phyloP scores from a whole-genome alignment of 768 basidiomycete genomes.

The Podaxis sp. region DNA sequence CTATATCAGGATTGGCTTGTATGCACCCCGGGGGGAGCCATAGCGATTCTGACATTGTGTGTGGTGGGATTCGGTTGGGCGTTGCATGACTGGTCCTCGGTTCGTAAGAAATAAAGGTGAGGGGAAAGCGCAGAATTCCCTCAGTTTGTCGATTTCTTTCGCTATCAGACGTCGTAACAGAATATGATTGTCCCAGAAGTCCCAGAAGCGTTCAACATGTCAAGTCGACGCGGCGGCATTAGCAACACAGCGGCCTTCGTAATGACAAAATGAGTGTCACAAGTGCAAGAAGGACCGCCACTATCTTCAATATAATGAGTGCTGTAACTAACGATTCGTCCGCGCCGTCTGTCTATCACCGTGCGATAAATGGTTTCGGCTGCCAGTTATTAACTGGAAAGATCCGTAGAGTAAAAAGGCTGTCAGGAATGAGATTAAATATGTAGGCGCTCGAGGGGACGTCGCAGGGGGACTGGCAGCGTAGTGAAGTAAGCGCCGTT shows the following conservation, averaged over 20 bases:
- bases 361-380: background rate
- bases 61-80: background rate
- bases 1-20: slow-evolving; percentile 8
- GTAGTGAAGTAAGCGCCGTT: background rate
- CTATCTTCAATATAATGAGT: background rate
- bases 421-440: background rate
- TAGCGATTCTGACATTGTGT: background rate
- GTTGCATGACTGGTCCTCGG: background rate
- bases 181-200: background rate
- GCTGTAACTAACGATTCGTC: background rate
- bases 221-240: background rate
- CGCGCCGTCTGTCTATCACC: background rate
- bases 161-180: background rate
- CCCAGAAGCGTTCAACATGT: background rate
- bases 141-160: background rate
- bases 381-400: background rate
- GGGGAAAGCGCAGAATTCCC: background rate
- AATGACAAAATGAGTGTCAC: background rate
- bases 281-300: background rate
- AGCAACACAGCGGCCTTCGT: background rate
- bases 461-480: background rate
- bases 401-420: background rate
- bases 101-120: background rate
- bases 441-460: background rate
- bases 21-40: background rate